phyloP scores from a whole-genome alignment of 1,284 basidiomycete species.

The Apiotrichum gamsii region DNA sequence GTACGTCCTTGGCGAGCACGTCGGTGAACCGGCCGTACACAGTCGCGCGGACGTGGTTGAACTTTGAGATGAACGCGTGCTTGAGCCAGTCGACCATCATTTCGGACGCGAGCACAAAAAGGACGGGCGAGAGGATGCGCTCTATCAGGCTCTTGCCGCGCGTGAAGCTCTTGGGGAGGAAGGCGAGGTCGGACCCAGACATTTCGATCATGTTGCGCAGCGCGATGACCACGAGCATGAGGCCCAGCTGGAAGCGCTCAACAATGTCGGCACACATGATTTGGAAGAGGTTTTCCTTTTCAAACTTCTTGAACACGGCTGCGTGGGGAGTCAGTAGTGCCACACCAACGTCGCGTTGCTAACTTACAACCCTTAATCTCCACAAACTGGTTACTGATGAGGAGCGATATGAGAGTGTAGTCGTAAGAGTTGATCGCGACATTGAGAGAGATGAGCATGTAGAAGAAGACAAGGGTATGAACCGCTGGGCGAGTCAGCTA shows the following conservation, averaged over 20 bases:
- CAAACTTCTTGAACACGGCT: slow-evolving; percentile 96
- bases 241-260: slow-evolving; percentile 85
- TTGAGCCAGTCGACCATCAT: slow-evolving; percentile 98
- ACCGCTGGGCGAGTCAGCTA: slow-evolving; percentile 54
- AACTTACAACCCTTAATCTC: slow-evolving; percentile 88
- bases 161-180: slow-evolving; percentile 78
- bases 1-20: slow-evolving; percentile 87
- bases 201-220: slow-evolving; percentile 94
- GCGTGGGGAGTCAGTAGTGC: slow-evolving; percentile 4
- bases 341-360: slow-evolving; percentile 4
- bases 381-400: slow-evolving; percentile 98
- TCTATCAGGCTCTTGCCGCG: slow-evolving; percentile 62
- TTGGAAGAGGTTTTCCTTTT: slow-evolving; percentile 99
- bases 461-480: slow-evolving; percentile 92
- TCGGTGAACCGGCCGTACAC: slow-evolving; percentile 96
- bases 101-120: slow-evolving; percentile 86
- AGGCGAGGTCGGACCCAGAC: slow-evolving; percentile 74
- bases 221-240: slow-evolving; percentile 89
- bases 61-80: slow-evolving; percentile 98
- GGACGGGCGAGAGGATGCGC: slow-evolving; percentile 90
- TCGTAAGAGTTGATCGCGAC: slow-evolving; percentile 99
- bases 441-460: slow-evolving; percentile 90
- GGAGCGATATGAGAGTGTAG: slow-evolving; percentile 85
- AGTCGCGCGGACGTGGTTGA: slow-evolving; percentile 84
- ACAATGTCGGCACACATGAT: slow-evolving; percentile 98